Evolutionary conservation across 495 filamentous ascomycete species (phyloP), one percentile per base, ranked within the genome.

Genomic region (Xanthoparmelia taractica): DNA sequence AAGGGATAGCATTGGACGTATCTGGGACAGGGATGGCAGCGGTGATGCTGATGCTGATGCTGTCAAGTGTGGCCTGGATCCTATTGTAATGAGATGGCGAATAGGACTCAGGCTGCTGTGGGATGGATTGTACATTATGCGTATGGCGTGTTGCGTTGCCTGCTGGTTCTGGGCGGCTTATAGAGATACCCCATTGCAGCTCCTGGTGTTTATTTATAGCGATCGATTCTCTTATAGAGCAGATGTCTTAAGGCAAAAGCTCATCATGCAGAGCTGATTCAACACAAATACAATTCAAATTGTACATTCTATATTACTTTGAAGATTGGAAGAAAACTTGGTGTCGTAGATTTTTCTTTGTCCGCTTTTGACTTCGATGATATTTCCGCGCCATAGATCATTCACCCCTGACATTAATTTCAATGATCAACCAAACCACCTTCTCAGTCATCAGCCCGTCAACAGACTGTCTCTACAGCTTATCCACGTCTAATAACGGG

Each of bases 1-100:
- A 37, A 31, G 65, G 60, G 31, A 33, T 59, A 33, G 56, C 34
- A 10, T 56, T 59, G 38, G 56, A 38, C 41, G 29, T 62, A 10
- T 18, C 60, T 2, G 6, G 17, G 36, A n/a, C 37, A 17, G 29
- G 37, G 37, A 27, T 23, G 17, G 27, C 15, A 12, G 55, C 36
- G 10, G n/a, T n/a, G n/a, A n/a, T 36, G 10, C 25, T 4, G 23
- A 10, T 62, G 23, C n/a, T 62, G 33, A n/a, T 57, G 34, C 48
- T 62, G 18, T 34, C 41, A 25, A 25, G 60, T 18, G 23, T 33
- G 37, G 37, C 6, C 18, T 36, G 27, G 50, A 8, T 45, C 1
- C 2, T 54, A 5, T 56, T 37, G 20, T 27, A 8, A 18, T 33
- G 31, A 52, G 13, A 52, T 11, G 8, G 25, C 47, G 25, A 27